Conservation (phyloP, 768 basidiomycete genomes). For the Dentipellis fragilis region DNA sequence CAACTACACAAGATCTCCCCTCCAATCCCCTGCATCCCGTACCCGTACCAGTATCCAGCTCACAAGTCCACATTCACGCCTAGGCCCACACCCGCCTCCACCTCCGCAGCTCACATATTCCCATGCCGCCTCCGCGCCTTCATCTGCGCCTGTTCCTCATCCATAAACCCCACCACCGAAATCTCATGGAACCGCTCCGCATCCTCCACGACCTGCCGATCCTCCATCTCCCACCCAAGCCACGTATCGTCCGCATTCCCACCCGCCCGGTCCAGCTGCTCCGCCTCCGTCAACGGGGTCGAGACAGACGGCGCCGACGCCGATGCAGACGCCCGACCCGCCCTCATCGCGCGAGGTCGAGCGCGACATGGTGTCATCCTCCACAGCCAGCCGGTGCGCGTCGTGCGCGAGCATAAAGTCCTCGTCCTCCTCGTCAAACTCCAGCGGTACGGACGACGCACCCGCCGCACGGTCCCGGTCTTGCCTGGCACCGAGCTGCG, state of each 20-base stretch:
- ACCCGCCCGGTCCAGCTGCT: conserved; percentile 13
- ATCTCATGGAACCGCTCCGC: conserved; percentile 28
- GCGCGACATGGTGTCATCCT: conserved; percentile 13
- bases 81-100: background rate
- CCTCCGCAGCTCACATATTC: background rate
- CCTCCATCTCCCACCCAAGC: conserved; percentile 23
- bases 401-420: conserved; percentile 30
- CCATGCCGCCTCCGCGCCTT: conserved; percentile 4
- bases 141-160: conserved; percentile 22
- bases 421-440: conserved; percentile 64
- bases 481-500: conserved; percentile 21
- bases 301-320: conserved; percentile 21
- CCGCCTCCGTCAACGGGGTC: conserved; percentile 31
- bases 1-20: too few species aligned
- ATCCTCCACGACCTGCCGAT: conserved; percentile 22
- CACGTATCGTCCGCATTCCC: conserved; percentile 15
- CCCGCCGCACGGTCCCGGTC: conserved; percentile 9
- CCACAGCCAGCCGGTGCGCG: background rate
- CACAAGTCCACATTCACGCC: background rate
- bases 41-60: too few species aligned
- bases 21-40: too few species aligned
- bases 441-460: conserved; percentile 32
- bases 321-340: conserved; percentile 19
- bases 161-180: conserved; percentile 23
- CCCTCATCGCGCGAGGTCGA: background rate